These are phyloP conservation scores for Pseudopithomyces chartarum DNA, from an alignment of 2,329 filamentous ascomycete genomes.

Conservation along the genomic window DNA sequence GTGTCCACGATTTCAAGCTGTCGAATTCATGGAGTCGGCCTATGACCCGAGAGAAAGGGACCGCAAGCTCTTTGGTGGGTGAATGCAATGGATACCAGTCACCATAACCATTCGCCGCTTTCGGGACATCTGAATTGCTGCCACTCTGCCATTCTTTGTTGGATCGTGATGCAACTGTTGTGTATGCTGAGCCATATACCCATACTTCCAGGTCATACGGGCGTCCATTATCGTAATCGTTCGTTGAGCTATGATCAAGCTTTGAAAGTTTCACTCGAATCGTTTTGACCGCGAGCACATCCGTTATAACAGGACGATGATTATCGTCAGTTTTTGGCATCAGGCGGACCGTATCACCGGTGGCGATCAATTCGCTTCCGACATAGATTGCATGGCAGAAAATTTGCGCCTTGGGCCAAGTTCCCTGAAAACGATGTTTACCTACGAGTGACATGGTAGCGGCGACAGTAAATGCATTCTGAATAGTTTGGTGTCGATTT, in stretches of 20 bases:
- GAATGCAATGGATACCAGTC: conserved; percentile 58
- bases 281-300: conserved; percentile 59
- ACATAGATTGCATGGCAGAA: conserved; percentile 60
- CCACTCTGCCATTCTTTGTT: conserved; percentile 30
- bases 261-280: conserved; percentile 58
- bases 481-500: conserved; percentile 59
- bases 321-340: conserved; percentile 27
- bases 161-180: conserved; percentile 39
- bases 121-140: conserved; percentile 19
- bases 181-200: conserved; percentile 58
- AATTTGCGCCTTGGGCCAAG: conserved; percentile 60
- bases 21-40: conserved; percentile 60
- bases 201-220: conserved; percentile 55
- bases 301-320: conserved; percentile 45
- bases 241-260: conserved; percentile 53
- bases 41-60: conserved; percentile 59
- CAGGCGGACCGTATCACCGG: conserved; percentile 61
- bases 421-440: conserved; percentile 58
- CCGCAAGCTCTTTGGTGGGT: conserved; percentile 45
- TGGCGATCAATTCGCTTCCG: conserved; percentile 59
- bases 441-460: conserved; percentile 59
- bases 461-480: conserved; percentile 58
- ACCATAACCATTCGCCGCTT: conserved; percentile 48
- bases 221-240: conserved; percentile 52
- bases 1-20: conserved; percentile 54